Evolutionary conservation across 225 moss, liverwort and hornwort genomes (phyloP).

Genomic region (Thuidium tamariscinum): DNA sequence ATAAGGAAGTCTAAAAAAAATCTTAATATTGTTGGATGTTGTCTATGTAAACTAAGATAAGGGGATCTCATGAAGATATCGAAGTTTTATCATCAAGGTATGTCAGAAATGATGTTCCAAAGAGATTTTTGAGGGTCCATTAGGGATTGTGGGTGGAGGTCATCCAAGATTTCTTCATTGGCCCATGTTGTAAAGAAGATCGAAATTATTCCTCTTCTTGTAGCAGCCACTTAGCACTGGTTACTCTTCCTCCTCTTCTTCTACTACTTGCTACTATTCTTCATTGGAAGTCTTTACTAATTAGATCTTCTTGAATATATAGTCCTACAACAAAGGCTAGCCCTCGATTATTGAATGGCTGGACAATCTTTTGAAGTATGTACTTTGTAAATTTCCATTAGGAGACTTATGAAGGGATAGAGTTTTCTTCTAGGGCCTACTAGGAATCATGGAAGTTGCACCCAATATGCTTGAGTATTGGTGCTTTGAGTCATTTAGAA

Average conservation of each 20-base stretch:
- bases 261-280: not conserved
- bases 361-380: accelerated
- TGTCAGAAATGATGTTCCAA: accelerated
- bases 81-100: accelerated
- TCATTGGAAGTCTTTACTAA: accelerated
- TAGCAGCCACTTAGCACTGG: accelerated
- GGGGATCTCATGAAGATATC: accelerated
- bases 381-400: accelerated
- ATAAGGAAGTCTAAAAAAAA: not conserved
- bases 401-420: accelerated
- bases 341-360: accelerated
- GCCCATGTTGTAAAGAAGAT: accelerated
- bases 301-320: accelerated
- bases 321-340: accelerated
- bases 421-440: accelerated
- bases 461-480: accelerated
- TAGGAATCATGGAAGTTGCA: accelerated
- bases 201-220: accelerated
- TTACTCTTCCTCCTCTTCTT: accelerated
- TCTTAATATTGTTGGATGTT: accelerated
- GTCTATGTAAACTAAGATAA: accelerated
- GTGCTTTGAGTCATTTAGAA: not conserved
- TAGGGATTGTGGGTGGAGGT: accelerated
- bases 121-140: accelerated
- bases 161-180: accelerated